Base-by-base conservation (phyloP, 1,284 basidiomycete species). In the Malassezia globosa region DNA sequence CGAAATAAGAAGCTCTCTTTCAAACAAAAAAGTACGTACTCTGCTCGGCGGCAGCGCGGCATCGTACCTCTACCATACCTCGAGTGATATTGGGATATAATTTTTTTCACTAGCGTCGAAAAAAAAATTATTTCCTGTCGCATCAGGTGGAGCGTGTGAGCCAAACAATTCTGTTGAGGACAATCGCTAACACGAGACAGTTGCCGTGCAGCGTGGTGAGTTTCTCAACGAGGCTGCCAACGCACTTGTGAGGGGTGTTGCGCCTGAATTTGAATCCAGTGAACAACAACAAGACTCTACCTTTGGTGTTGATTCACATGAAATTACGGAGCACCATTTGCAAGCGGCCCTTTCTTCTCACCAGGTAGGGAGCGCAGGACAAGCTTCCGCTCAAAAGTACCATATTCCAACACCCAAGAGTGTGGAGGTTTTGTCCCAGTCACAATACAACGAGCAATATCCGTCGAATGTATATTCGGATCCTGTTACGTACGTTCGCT, bases 401-500 rank as follows among this genome's bases (percentile, higher is more conserved):
- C 65, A 68, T 54, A 70, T 70, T 44, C 68, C 68, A n/a, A 68
- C 67, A 5, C 68, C 68, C 7, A 61, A 69, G 26, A 55, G 61
- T 31, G 61, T 63, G 36, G 57, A 53, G 14, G 60, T 64, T 8
- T 56, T 70, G 1, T 52, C 55, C 22, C 47, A 54, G 27, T 47
- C 51, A 10, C 60, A 65, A 37, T 64, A 64, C 43, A 39, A 55
- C 21, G 35, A 59, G 37, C 58, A 66, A 13, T 70, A 70, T 36
- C 66, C 60, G n/a, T 45, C 58, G 0, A 61, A 62, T 37, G 61
- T 63, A 22, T 70, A 67, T 46, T 60, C 58, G 24, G 66, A 70
- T 47, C 66, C 66, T 14, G 58, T 78, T 35, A 80, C 83, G 0
- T 92, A 87, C 72, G 79, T 94, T 52, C 81, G 82, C 54, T 86